Base-by-base conservation (phyloP, 257 asterid genomes). In the Nicotiana noctiflora region DNA sequence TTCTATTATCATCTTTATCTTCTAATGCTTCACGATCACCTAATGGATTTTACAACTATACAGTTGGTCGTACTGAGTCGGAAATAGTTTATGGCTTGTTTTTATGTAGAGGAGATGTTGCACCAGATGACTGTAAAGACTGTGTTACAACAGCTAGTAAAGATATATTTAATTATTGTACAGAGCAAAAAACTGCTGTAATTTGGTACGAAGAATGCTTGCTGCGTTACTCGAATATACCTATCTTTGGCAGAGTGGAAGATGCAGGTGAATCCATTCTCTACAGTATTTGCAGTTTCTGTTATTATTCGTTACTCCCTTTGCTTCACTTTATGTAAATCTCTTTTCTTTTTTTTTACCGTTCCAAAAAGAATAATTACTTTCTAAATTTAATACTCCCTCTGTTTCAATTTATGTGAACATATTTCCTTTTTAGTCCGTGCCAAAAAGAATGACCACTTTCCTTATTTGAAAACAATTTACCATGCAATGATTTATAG, bases 101-200 rank as follows among this genome's bases (percentile, higher is more conserved):
- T 44, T 80, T 86, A 51, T 87, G 90, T 29, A 82, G 86, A 9
- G 87, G 83, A 23, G 87, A 85, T 60, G 55, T 82, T 37, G 74
- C 37, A 1, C 1, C 19, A 0, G 9, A n/a, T 5, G 75, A 8
- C 6, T 85, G 88, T 77, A 25, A 66, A 15, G 29, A 27, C 2
- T 87, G 86, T 4, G 56, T 82, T 31, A 21, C 59, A 55, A 62
- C 21, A 21, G 79, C 79, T 1, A 2, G 4, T 2, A 18, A 1
- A 4, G 81, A 79, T 2, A 23, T 57, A 34, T 40, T 23, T 2
- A 15, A 8, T 21, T 5, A 57, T 81, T 46, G 18, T 78, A 27
- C 29, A 2, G 37, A 18, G 3, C 13, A 13, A 29, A 82, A 56
- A 18, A 0, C 0, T 6, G 67, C 19, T 6, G 14, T n/a, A 18